These are phyloP conservation scores for Acacia melanoxylon DNA, from an alignment of 306 rosid genomes.

Conservation along the genomic window DNA sequence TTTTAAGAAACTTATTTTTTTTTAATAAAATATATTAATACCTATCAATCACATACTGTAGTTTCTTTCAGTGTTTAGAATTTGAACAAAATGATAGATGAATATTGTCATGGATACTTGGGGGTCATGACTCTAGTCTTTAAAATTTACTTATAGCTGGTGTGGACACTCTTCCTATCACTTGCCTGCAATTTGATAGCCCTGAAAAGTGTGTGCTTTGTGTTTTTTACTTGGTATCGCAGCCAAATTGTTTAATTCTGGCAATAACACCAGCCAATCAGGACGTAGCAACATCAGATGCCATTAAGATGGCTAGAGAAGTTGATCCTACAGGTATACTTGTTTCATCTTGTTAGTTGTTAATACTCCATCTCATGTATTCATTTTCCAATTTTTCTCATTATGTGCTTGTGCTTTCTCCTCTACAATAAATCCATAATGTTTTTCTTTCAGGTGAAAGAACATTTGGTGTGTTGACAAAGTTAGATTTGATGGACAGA, in stretches of 20 bases:
- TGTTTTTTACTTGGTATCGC: slow-evolving; percentile 25
- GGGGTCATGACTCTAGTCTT: not conserved
- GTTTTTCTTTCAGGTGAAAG: slow-evolving; percentile 60
- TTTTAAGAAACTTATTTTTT: not conserved
- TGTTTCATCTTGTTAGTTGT: slow-evolving; percentile 20
- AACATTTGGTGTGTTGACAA: slow-evolving; percentile 90
- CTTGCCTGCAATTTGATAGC: slow-evolving; percentile 1
- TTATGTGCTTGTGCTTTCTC: slow-evolving; percentile 6
- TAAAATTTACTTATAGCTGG: not conserved
- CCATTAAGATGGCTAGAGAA: slow-evolving; percentile 78
- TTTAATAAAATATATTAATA: not conserved
- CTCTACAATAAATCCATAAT: slow-evolving; percentile 21
- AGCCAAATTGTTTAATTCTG: slow-evolving; percentile 89
- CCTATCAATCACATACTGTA: not conserved
- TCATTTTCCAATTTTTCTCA: not conserved
- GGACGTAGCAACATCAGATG: slow-evolving; percentile 92
- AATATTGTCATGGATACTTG: not conserved
- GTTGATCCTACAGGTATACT: slow-evolving; percentile 79
- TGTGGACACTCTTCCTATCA: not conserved
- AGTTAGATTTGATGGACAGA: slow-evolving; percentile 95
- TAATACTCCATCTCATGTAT: not conserved
- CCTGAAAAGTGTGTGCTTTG: slow-evolving; percentile 1
- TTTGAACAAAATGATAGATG: not conserved
- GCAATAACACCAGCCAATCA: slow-evolving; percentile 96
- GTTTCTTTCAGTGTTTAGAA: not conserved